phyloP scores from a whole-genome alignment of 2,329 filamentous ascomycete genomes.

The Colletotrichum sp. region DNA sequence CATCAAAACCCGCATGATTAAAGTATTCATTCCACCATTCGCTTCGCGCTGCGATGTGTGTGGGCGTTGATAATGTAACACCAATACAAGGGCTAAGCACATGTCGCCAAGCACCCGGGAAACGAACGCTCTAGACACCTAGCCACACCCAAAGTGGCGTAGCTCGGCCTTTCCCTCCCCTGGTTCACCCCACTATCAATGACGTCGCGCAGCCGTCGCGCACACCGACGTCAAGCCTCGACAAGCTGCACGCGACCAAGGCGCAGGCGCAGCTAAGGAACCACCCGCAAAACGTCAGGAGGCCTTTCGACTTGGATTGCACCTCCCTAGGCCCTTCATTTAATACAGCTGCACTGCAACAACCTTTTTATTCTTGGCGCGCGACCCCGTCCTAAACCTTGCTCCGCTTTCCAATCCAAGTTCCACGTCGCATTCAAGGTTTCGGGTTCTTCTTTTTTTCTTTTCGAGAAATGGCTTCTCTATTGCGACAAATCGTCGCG shows the following conservation, averaged over 20 bases:
- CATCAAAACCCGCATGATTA: constrained; percentile 10
- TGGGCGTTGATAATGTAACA: background rate
- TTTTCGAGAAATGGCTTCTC: constrained; percentile 63
- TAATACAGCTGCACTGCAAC: constrained; percentile 12
- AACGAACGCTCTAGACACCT: constrained; percentile 1
- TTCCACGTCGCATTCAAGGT: background rate
- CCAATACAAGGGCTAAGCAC: background rate
- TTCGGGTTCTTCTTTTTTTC: background rate
- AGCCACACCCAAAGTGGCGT: constrained; percentile 21
- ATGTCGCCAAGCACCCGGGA: constrained; percentile 5
- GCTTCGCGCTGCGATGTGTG: background rate
- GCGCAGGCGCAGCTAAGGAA: constrained; percentile 1
- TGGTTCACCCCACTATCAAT: constrained; percentile 14
- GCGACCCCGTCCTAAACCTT: background rate
- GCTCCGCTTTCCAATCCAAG: constrained; percentile 3
- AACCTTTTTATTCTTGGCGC: background rate
- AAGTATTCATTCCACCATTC: background rate
- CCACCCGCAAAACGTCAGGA: background rate
- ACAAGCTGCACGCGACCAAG: constrained; percentile 10
- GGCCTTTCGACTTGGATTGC: background rate
- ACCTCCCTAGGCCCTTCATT: background rate
- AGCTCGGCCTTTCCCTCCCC: background rate
- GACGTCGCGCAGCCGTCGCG: constrained; percentile 9
- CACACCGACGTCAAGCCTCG: constrained; percentile 13
- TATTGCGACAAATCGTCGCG: constrained; percentile 91